Conservation (phyloP, 495 filamentous ascomycete species). For the Aspergillus conjunctus region DNA sequence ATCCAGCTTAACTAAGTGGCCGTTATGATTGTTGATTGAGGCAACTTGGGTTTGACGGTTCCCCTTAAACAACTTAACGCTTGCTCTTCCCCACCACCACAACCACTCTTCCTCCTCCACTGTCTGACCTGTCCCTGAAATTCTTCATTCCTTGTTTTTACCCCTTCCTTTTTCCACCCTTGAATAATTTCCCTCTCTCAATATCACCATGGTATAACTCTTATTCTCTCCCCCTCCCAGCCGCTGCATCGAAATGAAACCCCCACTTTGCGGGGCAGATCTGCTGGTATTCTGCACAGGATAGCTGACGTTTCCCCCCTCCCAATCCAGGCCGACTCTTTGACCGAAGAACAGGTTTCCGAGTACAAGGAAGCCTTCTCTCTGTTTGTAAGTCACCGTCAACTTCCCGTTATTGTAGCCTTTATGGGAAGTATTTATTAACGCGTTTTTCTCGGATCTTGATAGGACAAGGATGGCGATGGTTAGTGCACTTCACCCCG, state of each 20-base stretch:
- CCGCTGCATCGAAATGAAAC: slow-evolving; percentile 18
- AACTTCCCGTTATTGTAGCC: background rate
- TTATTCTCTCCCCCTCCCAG: slow-evolving; percentile 10
- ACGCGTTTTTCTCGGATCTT: slow-evolving; percentile 25
- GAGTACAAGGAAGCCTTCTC: slow-evolving; percentile 99
- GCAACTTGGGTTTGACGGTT: slow-evolving; percentile 14
- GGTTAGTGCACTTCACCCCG: slow-evolving; percentile 65
- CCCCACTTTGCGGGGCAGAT: slow-evolving; percentile 48
- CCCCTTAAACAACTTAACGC: slow-evolving; percentile 26
- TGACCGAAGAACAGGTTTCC: slow-evolving; percentile 99
- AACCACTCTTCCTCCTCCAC: slow-evolving; percentile 19
- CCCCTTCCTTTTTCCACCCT: slow-evolving; percentile 23
- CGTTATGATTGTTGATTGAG: slow-evolving; percentile 24
- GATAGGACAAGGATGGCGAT: slow-evolving; percentile 99
- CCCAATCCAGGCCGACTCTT: slow-evolving; percentile 72
- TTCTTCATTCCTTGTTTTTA: slow-evolving; percentile 12
- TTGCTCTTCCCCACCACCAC: slow-evolving; percentile 15
- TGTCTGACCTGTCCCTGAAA: slow-evolving; percentile 6
- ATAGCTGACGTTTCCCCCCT: slow-evolving; percentile 28
- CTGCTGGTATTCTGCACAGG: slow-evolving; percentile 24
- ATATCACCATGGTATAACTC: slow-evolving; percentile 39
- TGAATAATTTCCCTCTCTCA: slow-evolving; percentile 21
- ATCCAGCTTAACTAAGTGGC: slow-evolving; percentile 17
- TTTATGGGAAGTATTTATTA: slow-evolving; percentile 20
- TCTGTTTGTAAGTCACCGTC: slow-evolving; percentile 83